Conservation (phyloP, 1,284 basidiomycete species). For the Tausonia pullulans region DNA sequence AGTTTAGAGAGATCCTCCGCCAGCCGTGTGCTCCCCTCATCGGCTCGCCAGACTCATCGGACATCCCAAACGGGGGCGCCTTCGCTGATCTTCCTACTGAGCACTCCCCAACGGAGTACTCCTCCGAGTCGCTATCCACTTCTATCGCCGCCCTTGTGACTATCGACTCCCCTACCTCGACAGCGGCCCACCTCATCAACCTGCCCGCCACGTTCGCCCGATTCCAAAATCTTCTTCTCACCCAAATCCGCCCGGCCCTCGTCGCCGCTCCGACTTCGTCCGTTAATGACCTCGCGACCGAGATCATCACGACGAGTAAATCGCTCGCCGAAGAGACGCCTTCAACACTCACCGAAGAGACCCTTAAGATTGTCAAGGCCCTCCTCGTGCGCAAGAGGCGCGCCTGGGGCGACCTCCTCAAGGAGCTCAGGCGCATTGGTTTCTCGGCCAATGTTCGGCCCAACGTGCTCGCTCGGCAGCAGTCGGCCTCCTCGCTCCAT, state of each 20-base stretch:
- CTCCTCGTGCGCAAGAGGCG: conserved; percentile 71
- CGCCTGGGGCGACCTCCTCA: conserved; percentile 82
- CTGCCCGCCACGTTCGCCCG: conserved; percentile 30
- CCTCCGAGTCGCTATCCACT: background rate
- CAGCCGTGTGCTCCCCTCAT: conserved; percentile 48
- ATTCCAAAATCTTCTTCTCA: conserved; percentile 19
- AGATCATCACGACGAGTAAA: conserved; percentile 60
- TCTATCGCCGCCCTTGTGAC: background rate
- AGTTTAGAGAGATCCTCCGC: conserved; percentile 78
- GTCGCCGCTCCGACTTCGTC: conserved; percentile 31
- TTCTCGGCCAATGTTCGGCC: conserved; percentile 62
- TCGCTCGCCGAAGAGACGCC: conserved; percentile 49
- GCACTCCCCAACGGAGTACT: conserved; percentile 13
- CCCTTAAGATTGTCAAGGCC: conserved; percentile 63
- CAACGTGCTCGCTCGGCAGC: conserved; percentile 54
- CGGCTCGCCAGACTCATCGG: conserved; percentile 6
- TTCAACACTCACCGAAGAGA: conserved; percentile 48
- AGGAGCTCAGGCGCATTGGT: conserved; percentile 73
- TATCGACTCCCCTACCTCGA: conserved; percentile 6
- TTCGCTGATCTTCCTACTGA: background rate
- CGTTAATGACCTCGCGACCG: conserved; percentile 56
- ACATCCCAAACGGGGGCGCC: background rate
- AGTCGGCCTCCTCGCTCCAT: conserved; percentile 53
- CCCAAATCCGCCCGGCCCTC: conserved; percentile 26
- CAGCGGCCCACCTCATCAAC: conserved; percentile 21